Base-by-base conservation (phyloP, 345 rosid genomes). In the Pugionium cornutum region DNA sequence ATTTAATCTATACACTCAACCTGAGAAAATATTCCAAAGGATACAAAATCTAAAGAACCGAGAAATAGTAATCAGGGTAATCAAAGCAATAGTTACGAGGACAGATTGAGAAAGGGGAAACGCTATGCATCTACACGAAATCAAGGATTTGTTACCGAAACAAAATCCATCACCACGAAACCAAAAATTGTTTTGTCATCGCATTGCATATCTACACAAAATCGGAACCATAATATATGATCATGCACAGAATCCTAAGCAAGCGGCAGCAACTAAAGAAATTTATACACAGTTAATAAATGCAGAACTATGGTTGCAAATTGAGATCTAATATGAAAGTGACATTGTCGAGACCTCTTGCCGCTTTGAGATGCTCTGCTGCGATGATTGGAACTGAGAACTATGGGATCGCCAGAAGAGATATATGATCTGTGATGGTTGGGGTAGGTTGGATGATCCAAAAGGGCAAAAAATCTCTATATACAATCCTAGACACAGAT, bases 121-220 rank as follows among this genome's bases (percentile, higher is more conserved):
- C 55, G 46, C 6, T 28, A 36, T 2, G 9, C 4, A 35, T 29
- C 62, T 10, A 42, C 46, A n/a, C 2, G 31, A 39, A 57, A 36
- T 37, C 48, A 46, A 56, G 32, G 54, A 37, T 47, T 25, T 45
- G 41, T 18, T 28, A 43, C 49, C 2, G 33, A 51, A 30, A 33
- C 46, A 29, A 57, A 67, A 56, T 58, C 49, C 2, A 9, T 57
- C 26, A 39, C 62, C 62, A 54, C 11, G 7, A 9, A 66, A 64
- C 9, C 32, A 41, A 64, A 33, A 44, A 6, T 1, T 41, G 60
- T 43, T 45, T 37, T n/a, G 3, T 3, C 40, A 26, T 42, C 34
- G 9, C 9, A 9, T 32, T 68, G 49, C 25, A 28, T 33, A 25
- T 33, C 58, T 6, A 32, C 36, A 34, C 9, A 62, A 3, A 25